These are phyloP conservation scores for Nemania sp. DNA, from an alignment of 2,329 filamentous ascomycete genomes.

Conservation along the genomic window DNA sequence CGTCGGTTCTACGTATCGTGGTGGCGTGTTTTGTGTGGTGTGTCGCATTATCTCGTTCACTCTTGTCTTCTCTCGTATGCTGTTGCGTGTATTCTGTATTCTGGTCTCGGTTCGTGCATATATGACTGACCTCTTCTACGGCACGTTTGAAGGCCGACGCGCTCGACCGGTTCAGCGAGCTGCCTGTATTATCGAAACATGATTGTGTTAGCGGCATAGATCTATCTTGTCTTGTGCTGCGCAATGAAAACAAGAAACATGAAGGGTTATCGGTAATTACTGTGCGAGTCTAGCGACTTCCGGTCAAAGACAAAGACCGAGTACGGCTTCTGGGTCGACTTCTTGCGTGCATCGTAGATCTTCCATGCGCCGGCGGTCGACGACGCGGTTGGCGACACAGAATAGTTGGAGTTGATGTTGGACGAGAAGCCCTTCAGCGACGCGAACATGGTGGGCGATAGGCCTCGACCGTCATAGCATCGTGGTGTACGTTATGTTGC, in stretches of 20 bases:
- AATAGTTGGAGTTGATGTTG: conserved; percentile 92
- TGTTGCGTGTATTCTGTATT: neutral
- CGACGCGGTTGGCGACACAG: conserved; percentile 73
- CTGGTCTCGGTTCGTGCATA: neutral
- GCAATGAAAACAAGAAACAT: neutral
- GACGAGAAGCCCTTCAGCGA: conserved; percentile 91
- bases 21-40: neutral
- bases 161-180: conserved; percentile 63
- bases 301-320: conserved; percentile 95
- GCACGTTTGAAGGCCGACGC: conserved; percentile 74
- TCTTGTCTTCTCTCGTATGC: neutral
- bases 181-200: conserved; percentile 38
- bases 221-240: no score
- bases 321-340: conserved; percentile 83
- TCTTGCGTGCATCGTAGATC: conserved; percentile 97
- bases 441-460: conserved; percentile 74
- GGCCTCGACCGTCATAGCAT: conserved; percentile 35
- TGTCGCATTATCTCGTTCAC: neutral
- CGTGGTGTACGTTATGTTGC: no score
- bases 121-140: conserved; percentile 70
- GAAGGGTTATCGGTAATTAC: conserved; percentile 17
- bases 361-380: conserved; percentile 91
- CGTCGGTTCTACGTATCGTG: no score
- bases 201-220: conserved; percentile 5
- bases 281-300: conserved; percentile 76